These are phyloP conservation scores for Pichia inconspicua DNA, from an alignment of 1,139 yeast genomes.

Conservation along the genomic window DNA sequence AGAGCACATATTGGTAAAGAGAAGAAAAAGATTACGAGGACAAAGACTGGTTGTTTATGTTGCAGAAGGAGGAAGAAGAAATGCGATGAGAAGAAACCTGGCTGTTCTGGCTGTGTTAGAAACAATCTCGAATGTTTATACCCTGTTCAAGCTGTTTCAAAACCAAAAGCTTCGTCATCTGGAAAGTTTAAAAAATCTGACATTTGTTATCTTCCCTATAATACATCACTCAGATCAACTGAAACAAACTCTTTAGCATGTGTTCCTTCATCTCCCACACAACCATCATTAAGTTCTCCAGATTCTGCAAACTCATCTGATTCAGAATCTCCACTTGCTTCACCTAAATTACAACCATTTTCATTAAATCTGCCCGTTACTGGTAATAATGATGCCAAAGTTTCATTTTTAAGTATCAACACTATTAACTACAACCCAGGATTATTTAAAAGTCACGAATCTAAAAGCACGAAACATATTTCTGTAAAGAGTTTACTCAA, in stretches of 20 bases:
- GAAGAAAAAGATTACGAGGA: constrained; percentile 29
- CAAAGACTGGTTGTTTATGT: constrained; percentile 33
- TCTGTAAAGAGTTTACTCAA: constrained; percentile 18
- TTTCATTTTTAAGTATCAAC: constrained; percentile 10
- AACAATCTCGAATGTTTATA: constrained; percentile 39
- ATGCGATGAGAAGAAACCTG: constrained; percentile 44
- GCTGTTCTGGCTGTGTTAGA: constrained; percentile 40
- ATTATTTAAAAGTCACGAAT: neutral
- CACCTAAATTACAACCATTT: constrained; percentile 17
- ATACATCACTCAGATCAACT: constrained; percentile 6
- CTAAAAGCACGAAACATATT: constrained; percentile 9
- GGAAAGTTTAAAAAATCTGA: constrained; percentile 1
- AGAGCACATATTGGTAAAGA: constrained; percentile 6
- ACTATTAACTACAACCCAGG: neutral
- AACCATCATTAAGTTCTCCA: constrained; percentile 13
- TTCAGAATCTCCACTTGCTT: constrained; percentile 20
- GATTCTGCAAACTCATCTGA: constrained; percentile 15
- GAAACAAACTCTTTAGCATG: constrained; percentile 5
- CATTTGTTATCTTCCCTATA: constrained; percentile 4
- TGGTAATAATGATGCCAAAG: neutral
- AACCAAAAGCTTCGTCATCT: constrained; percentile 5
- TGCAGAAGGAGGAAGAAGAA: constrained; percentile 49
- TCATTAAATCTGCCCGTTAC: constrained; percentile 2
- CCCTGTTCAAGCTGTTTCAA: constrained; percentile 28
- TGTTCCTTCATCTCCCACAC: constrained; percentile 8